Percentiles rank a stretch among this genome's conserved stretches.
Conservation (phyloP, 306 rosid genomes). For the Vachellia pachyceras region DNA sequence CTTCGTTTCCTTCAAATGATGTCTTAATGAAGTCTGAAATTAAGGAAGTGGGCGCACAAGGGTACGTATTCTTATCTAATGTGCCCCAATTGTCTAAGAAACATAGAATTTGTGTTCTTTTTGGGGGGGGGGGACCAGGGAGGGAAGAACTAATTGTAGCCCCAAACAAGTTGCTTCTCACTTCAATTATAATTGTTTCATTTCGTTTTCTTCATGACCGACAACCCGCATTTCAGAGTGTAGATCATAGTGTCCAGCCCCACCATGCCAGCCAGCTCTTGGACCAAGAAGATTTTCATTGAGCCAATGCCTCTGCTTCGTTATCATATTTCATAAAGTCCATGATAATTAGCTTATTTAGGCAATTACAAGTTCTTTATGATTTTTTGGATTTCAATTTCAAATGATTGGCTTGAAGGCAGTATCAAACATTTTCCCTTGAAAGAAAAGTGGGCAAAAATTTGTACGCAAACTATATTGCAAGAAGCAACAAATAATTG, state of each 20-base stretch:
- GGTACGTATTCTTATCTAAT: background rate
- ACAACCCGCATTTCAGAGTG: constrained; percentile 34
- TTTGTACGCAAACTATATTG: constrained; percentile 10
- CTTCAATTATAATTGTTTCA: constrained; percentile 42
- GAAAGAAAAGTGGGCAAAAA: background rate
- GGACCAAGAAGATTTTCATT: background rate
- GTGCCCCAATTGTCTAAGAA: background rate
- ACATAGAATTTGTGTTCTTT: constrained; percentile 14
- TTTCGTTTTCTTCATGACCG: constrained; percentile 40
- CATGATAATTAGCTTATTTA: background rate
- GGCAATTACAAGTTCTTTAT: background rate
- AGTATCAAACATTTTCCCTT: constrained; percentile 25
- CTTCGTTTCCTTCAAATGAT: background rate
- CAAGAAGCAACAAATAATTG: constrained; percentile 35
- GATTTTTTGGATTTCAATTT: background rate
- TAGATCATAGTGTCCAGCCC: constrained; percentile 35
- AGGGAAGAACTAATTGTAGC: constrained; percentile 34
- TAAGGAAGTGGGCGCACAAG: constrained; percentile 4
- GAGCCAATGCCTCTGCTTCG: background rate
- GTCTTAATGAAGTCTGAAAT: background rate
- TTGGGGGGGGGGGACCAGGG: constrained; percentile 45
- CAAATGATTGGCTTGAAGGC: constrained; percentile 30
- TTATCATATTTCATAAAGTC: background rate
- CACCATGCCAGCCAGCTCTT: constrained; percentile 22
- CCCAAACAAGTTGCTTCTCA: constrained; percentile 25